Evolutionary conservation across 2,329 filamentous ascomycete species (phyloP), one percentile per base, ranked within the genome.

Genomic region (Trichoderma gracile): DNA sequence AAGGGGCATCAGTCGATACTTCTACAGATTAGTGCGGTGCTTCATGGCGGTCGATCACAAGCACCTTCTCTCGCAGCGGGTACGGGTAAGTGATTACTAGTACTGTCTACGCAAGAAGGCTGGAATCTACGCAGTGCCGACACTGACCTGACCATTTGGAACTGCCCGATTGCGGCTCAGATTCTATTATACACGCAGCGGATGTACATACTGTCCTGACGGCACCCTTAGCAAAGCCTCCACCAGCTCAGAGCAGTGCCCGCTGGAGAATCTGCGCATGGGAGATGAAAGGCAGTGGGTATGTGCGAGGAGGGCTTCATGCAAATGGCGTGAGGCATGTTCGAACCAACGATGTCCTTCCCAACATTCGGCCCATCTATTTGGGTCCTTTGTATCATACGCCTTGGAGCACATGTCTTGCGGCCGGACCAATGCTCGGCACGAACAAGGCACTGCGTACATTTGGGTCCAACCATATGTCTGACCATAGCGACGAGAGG

Each of bases 371-470:
- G 58, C 45, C 58, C 49, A 53, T 61, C 49, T 33, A 45, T 45
- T 25, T 40, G 19, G 21, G 30, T 53, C 15, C 49, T 54, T 33
- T 19, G 46, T 60, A 33, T 60, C 57, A 52, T 23, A 43, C 23
- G 23, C 45, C 25, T 30, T 5, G 21, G 33, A 15, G 46, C 19
- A 45, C 57, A 23, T 50, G 25, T 25, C 5, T 21, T 25, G 45
- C 38, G 49, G 40, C 56, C 47, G 58, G 58, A 61, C 23, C 15
- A 61, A 61, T 53, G n/a, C 58, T 50, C 58, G 58, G 58, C 58
- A 49, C 40, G 45, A 61, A 45, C 47, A 50, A 14, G 9, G 17
- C 25, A 23, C 57, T 50, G 57, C 46, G 57, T 60, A 60, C 38
- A 52, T 59, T 59, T 38, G 23, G 19, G 47, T 60, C 46, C 46